Evolutionary conservation across 805 yeast genomes (phyloP).

Genomic region (Candida pseudofarinosa): DNA sequence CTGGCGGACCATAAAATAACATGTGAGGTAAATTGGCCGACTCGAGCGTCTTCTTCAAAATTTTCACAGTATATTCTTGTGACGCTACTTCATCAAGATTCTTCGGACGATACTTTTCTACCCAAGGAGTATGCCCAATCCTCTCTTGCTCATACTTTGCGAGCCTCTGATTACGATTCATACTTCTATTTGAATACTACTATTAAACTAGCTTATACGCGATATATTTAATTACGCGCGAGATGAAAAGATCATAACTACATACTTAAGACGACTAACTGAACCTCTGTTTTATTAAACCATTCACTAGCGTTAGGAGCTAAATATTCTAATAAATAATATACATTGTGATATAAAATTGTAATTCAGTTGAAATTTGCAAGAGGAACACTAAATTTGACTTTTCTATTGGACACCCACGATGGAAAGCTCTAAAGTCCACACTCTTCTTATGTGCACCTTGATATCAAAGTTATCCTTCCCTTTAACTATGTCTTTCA

Average conservation of each 20-base stretch:
- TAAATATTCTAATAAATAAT: too few species aligned
- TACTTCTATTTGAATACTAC: too few species aligned
- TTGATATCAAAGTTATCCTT: constrained; percentile 38
- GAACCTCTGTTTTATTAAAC: too few species aligned
- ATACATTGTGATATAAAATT: too few species aligned
- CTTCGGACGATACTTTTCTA: constrained; percentile 90
- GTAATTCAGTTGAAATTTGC: too few species aligned
- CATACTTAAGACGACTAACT: too few species aligned
- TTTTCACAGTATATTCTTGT: constrained; percentile 84
- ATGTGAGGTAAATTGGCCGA: constrained; percentile 87
- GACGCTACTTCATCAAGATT: constrained; percentile 83
- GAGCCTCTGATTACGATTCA: constrained; percentile 3
- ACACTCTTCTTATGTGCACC: constrained; percentile 87
- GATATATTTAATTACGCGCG: too few species aligned
- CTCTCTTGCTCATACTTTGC: constrained; percentile 36
- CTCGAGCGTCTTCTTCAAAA: constrained; percentile 71
- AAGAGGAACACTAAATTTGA: too few species aligned
- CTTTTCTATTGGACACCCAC: constrained; percentile 73
- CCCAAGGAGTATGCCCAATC: constrained; percentile 75
- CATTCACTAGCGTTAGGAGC: too few species aligned
- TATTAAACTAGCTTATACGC: too few species aligned
- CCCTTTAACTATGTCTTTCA: constrained; percentile 21
- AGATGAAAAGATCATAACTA: too few species aligned
- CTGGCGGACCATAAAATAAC: constrained; percentile 92
- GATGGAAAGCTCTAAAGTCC: constrained; percentile 93